Conservation (phyloP, 2,329 filamentous ascomycete genomes). For the Daldinia sp. region DNA sequence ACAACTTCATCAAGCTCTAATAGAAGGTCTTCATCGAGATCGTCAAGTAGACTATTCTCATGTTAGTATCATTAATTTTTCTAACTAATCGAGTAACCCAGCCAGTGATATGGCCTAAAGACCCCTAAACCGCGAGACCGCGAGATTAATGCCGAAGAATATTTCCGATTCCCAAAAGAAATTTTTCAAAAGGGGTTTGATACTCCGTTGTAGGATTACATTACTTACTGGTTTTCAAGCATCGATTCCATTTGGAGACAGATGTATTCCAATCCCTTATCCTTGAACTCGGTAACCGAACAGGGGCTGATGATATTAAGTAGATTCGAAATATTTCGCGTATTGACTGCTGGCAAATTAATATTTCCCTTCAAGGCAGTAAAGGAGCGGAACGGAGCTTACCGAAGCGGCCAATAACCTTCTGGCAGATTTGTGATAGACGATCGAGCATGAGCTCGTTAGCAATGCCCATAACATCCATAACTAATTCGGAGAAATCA, state of each 20-base stretch:
- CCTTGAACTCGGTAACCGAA: slow-evolving; percentile 84
- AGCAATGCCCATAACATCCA: slow-evolving; percentile 88
- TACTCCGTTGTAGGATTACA: slow-evolving; percentile 13
- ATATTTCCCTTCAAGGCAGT: slow-evolving; percentile 11
- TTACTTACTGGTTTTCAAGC: slow-evolving; percentile 77
- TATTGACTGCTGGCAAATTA: slow-evolving; percentile 65
- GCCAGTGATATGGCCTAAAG: not conserved
- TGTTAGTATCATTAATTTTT: slow-evolving; percentile 47
- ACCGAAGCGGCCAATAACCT: slow-evolving; percentile 77
- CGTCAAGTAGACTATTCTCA: slow-evolving; percentile 68
- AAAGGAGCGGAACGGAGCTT: slow-evolving; percentile 17
- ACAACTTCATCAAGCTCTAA: slow-evolving; percentile 82
- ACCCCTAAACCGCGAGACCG: not conserved
- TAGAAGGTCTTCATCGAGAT: slow-evolving; percentile 85
- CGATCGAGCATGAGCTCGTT: slow-evolving; percentile 97
- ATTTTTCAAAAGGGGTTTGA: not conserved
- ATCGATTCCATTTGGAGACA: slow-evolving; percentile 91
- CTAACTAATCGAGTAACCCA: not conserved
- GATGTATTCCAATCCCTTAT: slow-evolving; percentile 87
- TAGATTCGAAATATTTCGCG: slow-evolving; percentile 83
- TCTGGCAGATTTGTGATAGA: slow-evolving; percentile 88
- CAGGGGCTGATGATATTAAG: slow-evolving; percentile 88
- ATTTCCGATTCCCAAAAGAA: not conserved
- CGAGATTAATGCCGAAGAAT: not conserved
- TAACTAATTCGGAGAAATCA: slow-evolving; percentile 85